These are phyloP conservation scores for Podospora pseudopauciseta DNA, from an alignment of 495 filamentous ascomycete species.

Conservation along the genomic window DNA sequence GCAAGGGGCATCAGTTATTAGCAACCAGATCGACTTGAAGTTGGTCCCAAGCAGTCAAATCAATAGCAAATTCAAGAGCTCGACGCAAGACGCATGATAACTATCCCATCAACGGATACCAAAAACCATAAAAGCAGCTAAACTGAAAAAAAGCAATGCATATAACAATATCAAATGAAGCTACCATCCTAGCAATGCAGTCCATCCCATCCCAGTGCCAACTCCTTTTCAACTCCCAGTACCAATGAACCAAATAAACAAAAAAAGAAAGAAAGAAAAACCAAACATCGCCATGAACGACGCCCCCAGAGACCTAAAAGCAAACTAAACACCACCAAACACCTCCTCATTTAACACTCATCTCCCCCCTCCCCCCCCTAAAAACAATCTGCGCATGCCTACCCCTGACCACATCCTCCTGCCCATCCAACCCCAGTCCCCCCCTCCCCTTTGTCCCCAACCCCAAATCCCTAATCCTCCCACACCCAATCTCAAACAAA, in stretches of 20 bases:
- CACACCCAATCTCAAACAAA: conserved; percentile 63
- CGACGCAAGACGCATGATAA: background rate
- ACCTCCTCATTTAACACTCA: conserved; percentile 25
- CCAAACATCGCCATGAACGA: background rate
- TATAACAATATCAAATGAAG: background rate
- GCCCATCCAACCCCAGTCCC: conserved; percentile 10
- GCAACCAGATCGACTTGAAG: too few relatives aligned
- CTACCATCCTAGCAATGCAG: background rate
- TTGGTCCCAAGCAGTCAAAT: background rate
- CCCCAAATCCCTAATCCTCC: conserved; percentile 57
- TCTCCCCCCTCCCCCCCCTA: conserved; percentile 32
- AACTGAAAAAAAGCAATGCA: background rate
- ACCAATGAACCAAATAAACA: background rate
- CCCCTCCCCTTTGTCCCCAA: conserved; percentile 40
- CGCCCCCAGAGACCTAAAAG: background rate
- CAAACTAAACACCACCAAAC: background rate
- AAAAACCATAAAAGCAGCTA: background rate
- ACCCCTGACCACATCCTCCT: conserved; percentile 40
- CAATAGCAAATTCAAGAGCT: background rate
- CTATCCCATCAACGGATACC: background rate
- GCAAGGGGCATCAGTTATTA: background rate
- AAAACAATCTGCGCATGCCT: conserved; percentile 51
- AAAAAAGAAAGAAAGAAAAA: background rate
- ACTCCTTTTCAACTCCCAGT: background rate
- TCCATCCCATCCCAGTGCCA: background rate